Conservation (phyloP, 23 red algal genomes). For the Gracilaria gracilis region DNA sequence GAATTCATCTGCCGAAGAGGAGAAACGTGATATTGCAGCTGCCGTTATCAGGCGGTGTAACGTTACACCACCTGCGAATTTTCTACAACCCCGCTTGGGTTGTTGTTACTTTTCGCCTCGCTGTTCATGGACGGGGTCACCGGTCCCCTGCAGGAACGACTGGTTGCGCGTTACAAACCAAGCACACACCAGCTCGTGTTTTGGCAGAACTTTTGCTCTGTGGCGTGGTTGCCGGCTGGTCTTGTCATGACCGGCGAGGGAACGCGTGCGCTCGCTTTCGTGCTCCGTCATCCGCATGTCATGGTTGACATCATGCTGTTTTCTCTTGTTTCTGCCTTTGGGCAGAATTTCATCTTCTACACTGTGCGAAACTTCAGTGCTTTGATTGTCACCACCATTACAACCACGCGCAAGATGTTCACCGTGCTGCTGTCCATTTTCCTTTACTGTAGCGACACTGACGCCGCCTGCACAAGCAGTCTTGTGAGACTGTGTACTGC, state of each 20-base stretch:
- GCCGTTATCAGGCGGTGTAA: too few species aligned
- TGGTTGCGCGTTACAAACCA: conserved; percentile 66
- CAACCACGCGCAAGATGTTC: conserved; percentile 96
- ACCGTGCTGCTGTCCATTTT: conserved; percentile 88
- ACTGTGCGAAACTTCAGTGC: conserved; percentile 90
- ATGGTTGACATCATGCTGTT: conserved; percentile 76
- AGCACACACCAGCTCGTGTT: conserved; percentile 88
- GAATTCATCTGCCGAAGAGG: too few species aligned
- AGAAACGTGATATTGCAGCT: too few species aligned
- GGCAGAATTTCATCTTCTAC: conserved; percentile 96
- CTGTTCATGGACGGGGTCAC: conserved; percentile 89
- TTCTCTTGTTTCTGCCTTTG: conserved; percentile 80
- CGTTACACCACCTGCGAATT: too few species aligned
- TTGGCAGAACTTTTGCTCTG: conserved; percentile 85
- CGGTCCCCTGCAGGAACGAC: conserved; percentile 86
- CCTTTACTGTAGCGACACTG: too few species aligned
- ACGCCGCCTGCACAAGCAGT: too few species aligned
- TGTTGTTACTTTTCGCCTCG: conserved; percentile 70
- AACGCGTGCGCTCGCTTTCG: conserved; percentile 50
- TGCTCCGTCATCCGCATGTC: conserved; percentile 62
- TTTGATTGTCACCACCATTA: conserved; percentile 84
- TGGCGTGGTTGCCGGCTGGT: conserved; percentile 43
- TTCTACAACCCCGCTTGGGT: conserved; percentile 71
- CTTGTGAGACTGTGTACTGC: too few species aligned
- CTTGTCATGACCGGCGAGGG: conserved; percentile 71